Percentiles rank a stretch among this genome's conserved stretches.
Evolutionary conservation across 2,329 filamentous ascomycete genomes (phyloP).

Genomic region (Xylariales sp.): DNA sequence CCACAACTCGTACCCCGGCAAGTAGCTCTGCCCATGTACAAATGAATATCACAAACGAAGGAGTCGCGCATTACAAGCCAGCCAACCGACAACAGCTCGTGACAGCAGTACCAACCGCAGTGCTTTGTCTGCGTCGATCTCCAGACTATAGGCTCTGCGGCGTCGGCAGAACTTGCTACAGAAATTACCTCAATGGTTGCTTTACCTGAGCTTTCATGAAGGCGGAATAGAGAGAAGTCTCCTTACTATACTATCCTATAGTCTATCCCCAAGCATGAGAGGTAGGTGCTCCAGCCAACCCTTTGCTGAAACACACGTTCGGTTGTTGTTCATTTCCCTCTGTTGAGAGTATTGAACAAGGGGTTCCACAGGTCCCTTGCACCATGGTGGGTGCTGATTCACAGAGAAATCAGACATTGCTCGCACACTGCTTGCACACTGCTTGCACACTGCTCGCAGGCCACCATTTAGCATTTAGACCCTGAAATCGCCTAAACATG

Average conservation of each 20-base stretch:
- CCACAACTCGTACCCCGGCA: conserved; percentile 29
- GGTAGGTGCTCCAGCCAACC: conserved; percentile 4
- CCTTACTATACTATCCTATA: conserved; percentile 1
- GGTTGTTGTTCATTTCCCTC: conserved; percentile 20
- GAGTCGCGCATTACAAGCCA: conserved; percentile 13
- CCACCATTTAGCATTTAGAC: conserved; percentile 12
- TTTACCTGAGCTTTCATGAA: neutral
- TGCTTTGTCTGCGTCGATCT: conserved; percentile 2
- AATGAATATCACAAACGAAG: conserved; percentile 26
- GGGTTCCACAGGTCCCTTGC: conserved; percentile 30
- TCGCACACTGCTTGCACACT: too few species aligned
- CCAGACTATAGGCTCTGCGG: conserved; percentile 3
- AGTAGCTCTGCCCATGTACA: conserved; percentile 28
- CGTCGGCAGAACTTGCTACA: conserved; percentile 10
- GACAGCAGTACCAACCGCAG: conserved; percentile 2
- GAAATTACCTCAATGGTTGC: neutral
- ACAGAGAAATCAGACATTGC: neutral
- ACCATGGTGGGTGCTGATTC: conserved; percentile 31
- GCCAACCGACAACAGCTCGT: neutral
- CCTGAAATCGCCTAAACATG: conserved; percentile 12
- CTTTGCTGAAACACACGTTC: conserved; percentile 18
- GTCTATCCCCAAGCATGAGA: neutral
- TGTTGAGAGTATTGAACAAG: conserved; percentile 16
- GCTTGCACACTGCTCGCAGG: conserved; percentile 19
- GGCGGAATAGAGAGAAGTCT: conserved; percentile 10